A percentile compares a stretch with the other conserved stretches of the same genome.
These are phyloP conservation scores for Herpetospermum pedunculosum DNA, from an alignment of 306 rosid species.

Conservation along the genomic window DNA sequence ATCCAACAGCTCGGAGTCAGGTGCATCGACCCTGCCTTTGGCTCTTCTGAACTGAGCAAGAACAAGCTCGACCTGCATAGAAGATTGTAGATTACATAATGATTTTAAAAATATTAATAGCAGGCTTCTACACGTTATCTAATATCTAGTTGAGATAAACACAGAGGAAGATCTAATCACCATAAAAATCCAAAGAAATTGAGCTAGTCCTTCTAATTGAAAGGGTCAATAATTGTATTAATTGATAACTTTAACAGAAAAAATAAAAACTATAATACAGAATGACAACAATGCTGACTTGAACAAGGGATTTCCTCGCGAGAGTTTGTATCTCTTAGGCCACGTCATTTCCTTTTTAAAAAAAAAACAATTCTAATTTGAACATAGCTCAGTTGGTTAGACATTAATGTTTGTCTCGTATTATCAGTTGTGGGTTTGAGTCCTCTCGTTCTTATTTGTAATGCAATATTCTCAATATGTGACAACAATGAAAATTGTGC, in stretches of 20 bases:
- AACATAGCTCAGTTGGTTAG: background rate
- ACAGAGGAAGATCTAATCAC: background rate
- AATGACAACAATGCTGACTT: background rate
- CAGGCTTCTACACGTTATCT: background rate
- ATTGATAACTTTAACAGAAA: background rate
- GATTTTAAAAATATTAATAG: background rate
- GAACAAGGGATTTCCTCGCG: background rate
- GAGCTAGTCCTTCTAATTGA: background rate
- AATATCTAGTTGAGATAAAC: background rate
- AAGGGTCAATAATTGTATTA: background rate
- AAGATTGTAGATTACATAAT: conserved; percentile 9
- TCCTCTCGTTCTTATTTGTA: background rate
- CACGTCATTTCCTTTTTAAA: background rate
- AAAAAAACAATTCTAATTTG: background rate
- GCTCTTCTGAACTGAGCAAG: conserved; percentile 92
- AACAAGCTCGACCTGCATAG: conserved; percentile 81
- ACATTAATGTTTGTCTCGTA: background rate
- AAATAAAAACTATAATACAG: background rate
- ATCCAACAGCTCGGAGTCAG: conserved; percentile 56
- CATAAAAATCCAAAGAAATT: background rate
- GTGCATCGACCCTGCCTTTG: conserved; percentile 63
- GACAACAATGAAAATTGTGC: background rate
- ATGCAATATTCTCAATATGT: background rate
- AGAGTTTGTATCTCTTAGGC: background rate
- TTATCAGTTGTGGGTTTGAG: background rate